These are phyloP conservation scores for Tagetes erecta DNA, from an alignment of 129 eudicot species.

Conservation along the genomic window DNA sequence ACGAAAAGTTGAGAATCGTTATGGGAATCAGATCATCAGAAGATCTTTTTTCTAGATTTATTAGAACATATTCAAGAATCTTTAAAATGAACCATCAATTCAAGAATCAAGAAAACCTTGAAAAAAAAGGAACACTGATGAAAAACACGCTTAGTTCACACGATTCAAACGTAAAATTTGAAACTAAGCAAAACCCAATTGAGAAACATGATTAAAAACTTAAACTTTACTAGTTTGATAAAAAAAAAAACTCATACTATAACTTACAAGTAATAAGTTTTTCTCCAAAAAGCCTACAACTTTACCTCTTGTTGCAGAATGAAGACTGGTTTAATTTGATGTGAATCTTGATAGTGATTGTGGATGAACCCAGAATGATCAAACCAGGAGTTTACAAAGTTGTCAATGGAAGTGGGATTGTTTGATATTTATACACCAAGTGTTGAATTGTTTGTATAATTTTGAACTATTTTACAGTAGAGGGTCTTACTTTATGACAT, in stretches of 20 bases:
- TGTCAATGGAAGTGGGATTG: slow-evolving; percentile 27
- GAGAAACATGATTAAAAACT: slow-evolving; percentile 20
- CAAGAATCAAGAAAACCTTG: slow-evolving; percentile 43
- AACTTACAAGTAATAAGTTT: too few relatives aligned
- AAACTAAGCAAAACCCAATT: slow-evolving; percentile 27
- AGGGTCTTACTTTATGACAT: slow-evolving; percentile 35
- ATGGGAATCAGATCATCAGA: slow-evolving; percentile 39
- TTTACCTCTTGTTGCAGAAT: slow-evolving; percentile 31
- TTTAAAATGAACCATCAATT: slow-evolving; percentile 38
- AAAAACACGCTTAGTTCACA: slow-evolving; percentile 11
- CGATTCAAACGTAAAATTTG: slow-evolving; percentile 14
- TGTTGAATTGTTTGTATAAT: slow-evolving; percentile 27
- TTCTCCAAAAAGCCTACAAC: slow-evolving; percentile 6
- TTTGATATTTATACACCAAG: slow-evolving; percentile 32
- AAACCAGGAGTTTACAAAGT: slow-evolving; percentile 29
- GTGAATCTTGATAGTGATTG: slow-evolving; percentile 23
- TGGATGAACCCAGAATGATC: slow-evolving; percentile 28
- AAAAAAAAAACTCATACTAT: not conserved
- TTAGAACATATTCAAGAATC: slow-evolving; percentile 45
- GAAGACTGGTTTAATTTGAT: slow-evolving; percentile 9
- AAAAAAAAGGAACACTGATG: slow-evolving; percentile 21
- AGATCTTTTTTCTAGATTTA: slow-evolving; percentile 34
- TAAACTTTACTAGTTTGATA: not conserved
- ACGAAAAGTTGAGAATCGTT: slow-evolving; percentile 13
- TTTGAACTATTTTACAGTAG: slow-evolving; percentile 18